Evolutionary conservation across 495 filamentous ascomycete genomes (phyloP), one percentile per base, ranked within the genome.

Genomic region (Sordaria brevicollis): DNA sequence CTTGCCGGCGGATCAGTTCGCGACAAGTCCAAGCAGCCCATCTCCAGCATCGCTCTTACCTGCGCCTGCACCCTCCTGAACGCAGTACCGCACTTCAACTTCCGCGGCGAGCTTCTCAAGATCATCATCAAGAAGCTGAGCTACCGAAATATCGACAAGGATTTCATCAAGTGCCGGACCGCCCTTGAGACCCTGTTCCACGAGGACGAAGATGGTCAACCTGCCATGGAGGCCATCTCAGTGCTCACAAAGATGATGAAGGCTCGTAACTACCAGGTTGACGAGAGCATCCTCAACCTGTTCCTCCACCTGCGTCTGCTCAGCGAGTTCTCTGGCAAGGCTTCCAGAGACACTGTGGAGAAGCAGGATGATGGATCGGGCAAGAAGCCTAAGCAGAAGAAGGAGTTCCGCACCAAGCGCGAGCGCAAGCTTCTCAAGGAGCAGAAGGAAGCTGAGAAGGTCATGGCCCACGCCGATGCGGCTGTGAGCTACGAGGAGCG

Each of bases 211-310:
- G 94, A 97, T 72, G 96, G 95, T 2, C 86, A 89, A 57, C 87
- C 92, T 5, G 93, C 94, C 11, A 87, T 96, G 54, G 95, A 98
- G 73, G 92, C 92, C 0, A 92, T 96, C 25, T 87, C 89, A 3
- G 83, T 97, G 54, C 83, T 99, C 15, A 89, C 92, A 2, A 97
- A 93, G 79, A 96, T 97, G 94, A 93, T 98, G 87, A 97, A 92
- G 78, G 87, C 88, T 21, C 89, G 87, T 69, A 86, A 93, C 66
- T 97, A 93, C 79, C 81, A 86, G 13, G 82, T 97, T 31, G 86
- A 97, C 73, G 94, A 97, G 75, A 91, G 85, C 73, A 89, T 97
- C 4, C 79, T 99, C 33, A 95, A 97, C 76, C 91, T 93, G 36
- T 97, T 99, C 80, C 84, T 99, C 31, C 91, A 94, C 73, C 86